A percentile compares a stretch with the other conserved stretches of the same genome.
phyloP scores from a whole-genome alignment of 2,329 filamentous ascomycete genomes.

The Talaromyces sp. region DNA sequence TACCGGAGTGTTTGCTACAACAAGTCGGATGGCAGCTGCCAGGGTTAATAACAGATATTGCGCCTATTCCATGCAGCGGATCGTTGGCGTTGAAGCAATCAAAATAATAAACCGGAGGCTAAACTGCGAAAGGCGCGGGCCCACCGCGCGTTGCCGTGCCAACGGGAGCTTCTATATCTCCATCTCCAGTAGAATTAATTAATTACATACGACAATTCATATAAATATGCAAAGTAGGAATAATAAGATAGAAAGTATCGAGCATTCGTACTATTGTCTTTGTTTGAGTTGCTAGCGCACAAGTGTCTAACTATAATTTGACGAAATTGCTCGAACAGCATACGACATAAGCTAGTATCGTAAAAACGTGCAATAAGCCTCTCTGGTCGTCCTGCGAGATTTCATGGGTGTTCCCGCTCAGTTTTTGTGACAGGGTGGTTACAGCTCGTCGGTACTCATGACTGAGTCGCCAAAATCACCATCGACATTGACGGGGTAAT shows the following conservation, averaged over 20 bases:
- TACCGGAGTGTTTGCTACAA: not conserved
- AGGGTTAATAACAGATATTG: not conserved
- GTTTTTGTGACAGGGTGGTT: not conserved
- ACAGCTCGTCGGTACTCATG: not conserved
- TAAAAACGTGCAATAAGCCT: not conserved
- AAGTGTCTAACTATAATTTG: not conserved
- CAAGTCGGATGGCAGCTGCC: not conserved
- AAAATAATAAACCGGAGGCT: not conserved
- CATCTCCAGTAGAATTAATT: not conserved
- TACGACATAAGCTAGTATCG: not conserved
- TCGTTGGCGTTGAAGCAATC: not conserved
- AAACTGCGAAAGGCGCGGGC: not conserved
- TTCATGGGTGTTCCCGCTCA: not conserved
- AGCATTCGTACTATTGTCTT: not conserved
- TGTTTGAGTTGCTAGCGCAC: not conserved
- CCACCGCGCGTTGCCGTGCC: constrained; percentile 17
- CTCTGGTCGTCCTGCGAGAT: not conserved
- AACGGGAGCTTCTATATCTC: constrained; percentile 9
- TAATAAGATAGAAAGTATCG: not conserved
- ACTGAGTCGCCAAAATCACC: not conserved
- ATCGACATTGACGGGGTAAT: not conserved
- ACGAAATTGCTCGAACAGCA: no score
- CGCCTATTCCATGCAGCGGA: not conserved
- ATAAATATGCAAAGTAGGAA: not conserved
- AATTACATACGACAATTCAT: no score